These are phyloP conservation scores for Psilocybe cubensis DNA, from an alignment of 768 basidiomycete species.

Conservation along the genomic window DNA sequence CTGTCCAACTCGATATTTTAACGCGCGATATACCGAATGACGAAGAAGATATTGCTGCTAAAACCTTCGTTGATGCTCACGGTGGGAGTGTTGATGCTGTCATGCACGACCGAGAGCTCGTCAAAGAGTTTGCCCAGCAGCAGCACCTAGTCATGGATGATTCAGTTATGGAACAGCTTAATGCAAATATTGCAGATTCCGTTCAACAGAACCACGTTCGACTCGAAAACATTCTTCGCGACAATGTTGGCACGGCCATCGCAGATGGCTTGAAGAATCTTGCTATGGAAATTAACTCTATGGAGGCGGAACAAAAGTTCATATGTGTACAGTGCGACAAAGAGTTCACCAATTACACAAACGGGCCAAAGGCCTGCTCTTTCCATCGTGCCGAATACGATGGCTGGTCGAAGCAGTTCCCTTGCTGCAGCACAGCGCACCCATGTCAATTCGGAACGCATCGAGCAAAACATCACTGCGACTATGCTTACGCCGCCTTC, in stretches of 20 bases:
- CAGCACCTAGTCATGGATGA: conserved; percentile 41
- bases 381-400: conserved; percentile 40
- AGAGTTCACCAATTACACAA: conserved; percentile 37
- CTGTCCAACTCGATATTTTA: conserved; percentile 37
- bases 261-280: conserved; percentile 39
- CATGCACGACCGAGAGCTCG: conserved; percentile 36
- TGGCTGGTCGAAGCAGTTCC: conserved; percentile 35
- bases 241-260: conserved; percentile 37
- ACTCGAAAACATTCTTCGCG: conserved; percentile 34
- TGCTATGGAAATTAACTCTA: conserved; percentile 34
- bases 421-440: conserved; percentile 37
- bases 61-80: conserved; percentile 36
- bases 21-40: conserved; percentile 41
- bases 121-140: conserved; percentile 40
- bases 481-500: conserved; percentile 43
- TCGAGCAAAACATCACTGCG: conserved; percentile 42
- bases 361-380: conserved; percentile 41
- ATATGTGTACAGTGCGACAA: conserved; percentile 43
- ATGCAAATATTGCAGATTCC: conserved; percentile 35
- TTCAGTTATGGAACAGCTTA: conserved; percentile 43
- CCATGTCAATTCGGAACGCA: conserved; percentile 40
- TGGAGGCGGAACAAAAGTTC: conserved; percentile 40
- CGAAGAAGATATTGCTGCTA: conserved; percentile 38
- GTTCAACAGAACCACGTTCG: conserved; percentile 34
- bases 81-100: conserved; percentile 39